Base-by-base conservation (phyloP, 1,139 yeast species). In the Candida tetrigidarum region DNA sequence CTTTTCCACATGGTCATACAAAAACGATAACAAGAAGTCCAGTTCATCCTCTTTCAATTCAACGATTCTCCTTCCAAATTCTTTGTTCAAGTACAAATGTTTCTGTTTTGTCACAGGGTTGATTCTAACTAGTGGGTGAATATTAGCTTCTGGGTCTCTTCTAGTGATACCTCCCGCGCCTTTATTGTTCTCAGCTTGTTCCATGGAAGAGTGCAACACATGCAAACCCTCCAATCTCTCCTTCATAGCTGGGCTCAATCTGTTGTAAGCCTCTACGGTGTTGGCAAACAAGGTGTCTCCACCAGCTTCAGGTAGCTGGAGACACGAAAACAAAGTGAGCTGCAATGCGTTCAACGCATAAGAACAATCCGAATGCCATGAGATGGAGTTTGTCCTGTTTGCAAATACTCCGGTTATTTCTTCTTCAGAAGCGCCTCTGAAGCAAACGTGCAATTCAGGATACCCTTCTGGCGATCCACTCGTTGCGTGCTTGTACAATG, bases 281-380 rank as follows among this genome's bases (percentile, higher is more conserved):
- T 68, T 69, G 34, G 73, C 73, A 50, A 64, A 64, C 25, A 64
- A 50, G 15, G 69, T 64, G 44, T 69, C 74, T 27, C 78, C 78
- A 28, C 76, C 75, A 19, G 70, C 50, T 14, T 67, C 71, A 8
- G 77, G 76, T 9, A 73, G 68, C 39, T 67, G 69, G 30, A 71
- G 60, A 6, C 68, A 67, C 2, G 71, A 57, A 46, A 71, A 67
- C 44, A 70, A 66, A 2, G 75, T 69, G 35, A 63, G 56, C 26
- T 70, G 70, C 10, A 74, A 71, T 5, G 73, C 72, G 48, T 69
- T 71, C 43, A 64, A 63, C 43, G 71, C 74, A 52, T 69, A 69
- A 12, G 71, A 62, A 25, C 69, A 67, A 48, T 71, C 76, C 7
- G 74, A 66, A 53, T 71, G 76, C 74, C 75, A 71, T 12, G 69